Conservation (phyloP, 257 asterid genomes). For the Solanum verrucosum region DNA sequence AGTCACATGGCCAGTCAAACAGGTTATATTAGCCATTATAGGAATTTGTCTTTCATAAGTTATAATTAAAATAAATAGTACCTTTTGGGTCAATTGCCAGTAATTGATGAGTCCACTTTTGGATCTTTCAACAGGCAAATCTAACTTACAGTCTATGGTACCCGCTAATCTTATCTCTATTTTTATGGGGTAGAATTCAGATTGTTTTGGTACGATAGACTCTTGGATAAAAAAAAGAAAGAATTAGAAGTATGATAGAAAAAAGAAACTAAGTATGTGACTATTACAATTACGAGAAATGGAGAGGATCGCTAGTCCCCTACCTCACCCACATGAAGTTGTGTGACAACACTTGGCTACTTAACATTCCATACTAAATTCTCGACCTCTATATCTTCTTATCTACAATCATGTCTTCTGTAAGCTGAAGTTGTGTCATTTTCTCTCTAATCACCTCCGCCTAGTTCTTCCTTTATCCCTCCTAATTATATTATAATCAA, state of each 20-base stretch:
- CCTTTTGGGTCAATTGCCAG: neutral
- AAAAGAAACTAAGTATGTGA: too few species aligned
- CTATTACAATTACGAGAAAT: neutral
- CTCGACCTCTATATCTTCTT: neutral
- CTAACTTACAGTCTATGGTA: neutral
- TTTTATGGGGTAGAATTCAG: neutral
- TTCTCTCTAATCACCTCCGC: neutral
- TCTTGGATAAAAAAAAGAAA: neutral
- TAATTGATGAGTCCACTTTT: neutral
- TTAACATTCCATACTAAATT: neutral
- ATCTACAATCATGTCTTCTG: neutral
- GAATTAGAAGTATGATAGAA: neutral
- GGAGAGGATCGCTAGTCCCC: neutral
- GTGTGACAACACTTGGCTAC: neutral
- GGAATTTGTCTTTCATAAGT: neutral
- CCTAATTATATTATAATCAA: too few species aligned
- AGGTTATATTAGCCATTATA: neutral
- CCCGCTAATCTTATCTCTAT: neutral
- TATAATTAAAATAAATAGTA: neutral
- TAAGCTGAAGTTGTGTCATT: neutral
- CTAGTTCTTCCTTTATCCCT: too few species aligned
- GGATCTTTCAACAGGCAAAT: neutral
- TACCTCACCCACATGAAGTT: neutral
- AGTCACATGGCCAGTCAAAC: slow-evolving; percentile 49
- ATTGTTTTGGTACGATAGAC: neutral